Evolutionary conservation across 2,329 filamentous ascomycete species (phyloP), one percentile per base, ranked within the genome.

Genomic region (Xylaria sp.): DNA sequence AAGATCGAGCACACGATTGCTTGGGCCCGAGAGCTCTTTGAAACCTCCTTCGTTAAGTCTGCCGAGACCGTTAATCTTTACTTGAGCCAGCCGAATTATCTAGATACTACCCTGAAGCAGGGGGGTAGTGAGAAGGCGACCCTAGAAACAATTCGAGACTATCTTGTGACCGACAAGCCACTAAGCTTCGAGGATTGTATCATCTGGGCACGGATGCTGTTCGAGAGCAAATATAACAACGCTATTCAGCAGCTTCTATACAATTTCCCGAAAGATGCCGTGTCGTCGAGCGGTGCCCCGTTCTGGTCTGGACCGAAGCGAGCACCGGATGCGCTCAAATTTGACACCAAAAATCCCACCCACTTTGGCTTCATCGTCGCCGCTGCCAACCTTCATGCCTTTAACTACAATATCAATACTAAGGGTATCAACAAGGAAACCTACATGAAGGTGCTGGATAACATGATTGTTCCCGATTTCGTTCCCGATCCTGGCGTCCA

Each of bases 291-390:
- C 44, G 96, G 96, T 37, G 92, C 94, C 71, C 92, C 90, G 0
- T 99, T 99, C 87, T 99, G 96, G 96, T 98, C 96, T 35, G 95
- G 96, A 12, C 96, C 96, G 58, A 99, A 99, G 88, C 93, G 96
- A 77, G 96, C 96, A 13, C 96, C 96, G 5, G 93, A 97, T 71
- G 88, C 95, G 72, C 86, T 98, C 78, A 94, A 93, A 80, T 99
- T 99, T 74, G 93, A 98, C 75, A 82, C 91, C 55, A 87, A 90
- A 69, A 96, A 98, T 81, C 85, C 90, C 12, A 96, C 93, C 25
- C 96, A 99, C 82, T 91, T 95, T 78, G 89, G 88, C 44, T 99
- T 98, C 79, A 86, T 99, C 63, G 89, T 97, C 70, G 90, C 96
- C 21, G 96, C 90, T 8, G 94, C 96, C 42, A 96, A 97, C 78